Percentiles rank a stretch among this genome's conserved stretches.
These are phyloP conservation scores for Xylariaceae sp. DNA, from an alignment of 2,329 filamentous ascomycete species.

Conservation along the genomic window DNA sequence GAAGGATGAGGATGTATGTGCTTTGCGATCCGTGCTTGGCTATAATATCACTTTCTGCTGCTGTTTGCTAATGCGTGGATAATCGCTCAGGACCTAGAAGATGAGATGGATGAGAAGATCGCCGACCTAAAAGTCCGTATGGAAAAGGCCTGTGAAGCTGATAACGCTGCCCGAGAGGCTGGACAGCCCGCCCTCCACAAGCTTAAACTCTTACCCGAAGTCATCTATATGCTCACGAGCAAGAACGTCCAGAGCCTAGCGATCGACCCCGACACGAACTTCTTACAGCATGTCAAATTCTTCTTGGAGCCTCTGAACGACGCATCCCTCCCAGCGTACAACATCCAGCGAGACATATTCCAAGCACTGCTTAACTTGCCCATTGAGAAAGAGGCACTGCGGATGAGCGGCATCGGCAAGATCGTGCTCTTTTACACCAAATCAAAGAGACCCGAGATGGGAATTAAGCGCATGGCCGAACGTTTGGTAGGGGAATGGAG, in stretches of 20 bases:
- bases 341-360: constrained; percentile 94
- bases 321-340: constrained; percentile 89
- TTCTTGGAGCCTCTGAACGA: constrained; percentile 95
- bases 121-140: constrained; percentile 82
- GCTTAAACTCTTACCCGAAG: constrained; percentile 86
- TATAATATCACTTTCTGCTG: neutral
- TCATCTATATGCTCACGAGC: constrained; percentile 80
- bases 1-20: constrained; percentile 78
- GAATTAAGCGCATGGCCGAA: constrained; percentile 91
- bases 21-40: neutral
- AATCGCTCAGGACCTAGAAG: constrained; percentile 68
- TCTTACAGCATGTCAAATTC: constrained; percentile 91
- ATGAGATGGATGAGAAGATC: constrained; percentile 84
- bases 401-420: constrained; percentile 91
- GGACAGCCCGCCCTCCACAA: constrained; percentile 85
- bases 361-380: constrained; percentile 72
- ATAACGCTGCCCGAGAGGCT: constrained; percentile 74
- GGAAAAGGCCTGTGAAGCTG: constrained; percentile 81
- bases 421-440: constrained; percentile 96
- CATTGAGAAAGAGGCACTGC: constrained; percentile 83
- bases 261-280: constrained; percentile 90
- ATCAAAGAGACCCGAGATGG: constrained; percentile 80
- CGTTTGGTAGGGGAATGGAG: constrained; percentile 94
- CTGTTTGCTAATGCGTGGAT: constrained; percentile 5
- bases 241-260: constrained; percentile 80